phyloP scores from a whole-genome alignment of 1,284 basidiomycete species.

The Tylopilus orsonianus region DNA sequence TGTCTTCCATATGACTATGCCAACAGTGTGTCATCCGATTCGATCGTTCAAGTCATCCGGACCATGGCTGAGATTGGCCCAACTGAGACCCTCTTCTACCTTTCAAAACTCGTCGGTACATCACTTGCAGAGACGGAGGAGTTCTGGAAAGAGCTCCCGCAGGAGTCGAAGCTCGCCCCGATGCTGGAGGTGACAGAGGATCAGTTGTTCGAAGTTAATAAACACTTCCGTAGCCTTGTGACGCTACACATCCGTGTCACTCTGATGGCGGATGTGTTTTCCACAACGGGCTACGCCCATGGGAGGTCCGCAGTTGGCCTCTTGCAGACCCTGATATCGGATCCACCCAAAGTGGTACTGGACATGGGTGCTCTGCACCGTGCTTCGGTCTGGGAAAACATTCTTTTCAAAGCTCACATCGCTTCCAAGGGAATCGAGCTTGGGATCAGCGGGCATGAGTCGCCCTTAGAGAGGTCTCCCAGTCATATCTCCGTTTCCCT shows the following conservation, averaged over 20 bases:
- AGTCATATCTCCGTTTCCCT: constrained; percentile 41
- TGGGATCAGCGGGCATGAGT: constrained; percentile 38
- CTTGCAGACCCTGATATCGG: constrained; percentile 73
- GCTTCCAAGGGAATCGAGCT: constrained; percentile 51
- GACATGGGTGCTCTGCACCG: constrained; percentile 85
- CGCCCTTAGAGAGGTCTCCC: constrained; percentile 47
- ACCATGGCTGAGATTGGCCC: constrained; percentile 87
- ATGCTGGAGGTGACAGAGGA: constrained; percentile 55
- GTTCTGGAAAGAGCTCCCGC: constrained; percentile 64
- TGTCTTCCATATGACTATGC: constrained; percentile 91
- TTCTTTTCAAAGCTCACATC: constrained; percentile 67
- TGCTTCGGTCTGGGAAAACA: constrained; percentile 85
- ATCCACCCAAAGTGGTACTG: constrained; percentile 64
- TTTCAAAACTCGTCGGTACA: constrained; percentile 71
- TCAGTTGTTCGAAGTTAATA: constrained; percentile 55
- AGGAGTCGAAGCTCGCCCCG: constrained; percentile 59
- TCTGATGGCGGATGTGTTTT: constrained; percentile 86
- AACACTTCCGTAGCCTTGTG: constrained; percentile 74
- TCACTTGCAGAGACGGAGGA: constrained; percentile 70
- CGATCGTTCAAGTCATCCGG: constrained; percentile 85
- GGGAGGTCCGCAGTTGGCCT: constrained; percentile 75
- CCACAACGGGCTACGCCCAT: constrained; percentile 84
- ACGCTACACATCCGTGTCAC: constrained; percentile 79
- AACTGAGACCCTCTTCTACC: constrained; percentile 69
- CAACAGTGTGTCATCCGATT: constrained; percentile 77